phyloP scores from a whole-genome alignment of 768 basidiomycete genomes.

The Phlebiopsis flavidoalba region DNA sequence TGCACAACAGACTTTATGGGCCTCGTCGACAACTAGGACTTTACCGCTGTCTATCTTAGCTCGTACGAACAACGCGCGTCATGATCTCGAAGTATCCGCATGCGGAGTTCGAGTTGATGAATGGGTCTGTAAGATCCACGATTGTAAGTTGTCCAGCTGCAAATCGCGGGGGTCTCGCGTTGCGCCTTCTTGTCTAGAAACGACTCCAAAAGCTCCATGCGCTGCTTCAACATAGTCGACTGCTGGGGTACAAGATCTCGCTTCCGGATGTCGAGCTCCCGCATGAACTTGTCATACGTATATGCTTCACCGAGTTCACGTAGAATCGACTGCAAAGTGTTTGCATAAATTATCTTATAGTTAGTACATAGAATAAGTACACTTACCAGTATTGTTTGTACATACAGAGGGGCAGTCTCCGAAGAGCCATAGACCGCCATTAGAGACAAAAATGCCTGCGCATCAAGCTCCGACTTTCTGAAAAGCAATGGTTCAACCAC shows the following conservation, averaged over 20 bases:
- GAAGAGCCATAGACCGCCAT: constrained; percentile 60
- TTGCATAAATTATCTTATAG: not conserved
- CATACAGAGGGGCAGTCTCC: constrained; percentile 60
- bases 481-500: constrained; percentile 52
- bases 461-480: constrained; percentile 57
- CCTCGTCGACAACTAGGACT: constrained; percentile 68
- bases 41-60: constrained; percentile 58
- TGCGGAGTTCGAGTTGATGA: constrained; percentile 61
- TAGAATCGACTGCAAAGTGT: constrained; percentile 16
- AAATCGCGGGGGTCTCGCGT: constrained; percentile 34
- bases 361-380: not conserved
- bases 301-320: constrained; percentile 18
- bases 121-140: constrained; percentile 68
- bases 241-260: constrained; percentile 13
- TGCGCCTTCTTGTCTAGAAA: constrained; percentile 39
- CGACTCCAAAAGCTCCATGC: constrained; percentile 53
- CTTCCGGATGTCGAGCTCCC: constrained; percentile 7
- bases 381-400: constrained; percentile 61
- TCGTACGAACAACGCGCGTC: constrained; percentile 57
- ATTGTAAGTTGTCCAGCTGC: constrained; percentile 56
- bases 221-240: constrained; percentile 35
- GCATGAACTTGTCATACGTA: constrained; percentile 13
- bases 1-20: constrained; percentile 50
- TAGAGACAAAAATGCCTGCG: constrained; percentile 65
- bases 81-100: constrained; percentile 71